A percentile compares a stretch with the other conserved stretches of the same genome.
phyloP scores from a whole-genome alignment of 1,284 basidiomycete species.

The Trichosporon faecale region DNA sequence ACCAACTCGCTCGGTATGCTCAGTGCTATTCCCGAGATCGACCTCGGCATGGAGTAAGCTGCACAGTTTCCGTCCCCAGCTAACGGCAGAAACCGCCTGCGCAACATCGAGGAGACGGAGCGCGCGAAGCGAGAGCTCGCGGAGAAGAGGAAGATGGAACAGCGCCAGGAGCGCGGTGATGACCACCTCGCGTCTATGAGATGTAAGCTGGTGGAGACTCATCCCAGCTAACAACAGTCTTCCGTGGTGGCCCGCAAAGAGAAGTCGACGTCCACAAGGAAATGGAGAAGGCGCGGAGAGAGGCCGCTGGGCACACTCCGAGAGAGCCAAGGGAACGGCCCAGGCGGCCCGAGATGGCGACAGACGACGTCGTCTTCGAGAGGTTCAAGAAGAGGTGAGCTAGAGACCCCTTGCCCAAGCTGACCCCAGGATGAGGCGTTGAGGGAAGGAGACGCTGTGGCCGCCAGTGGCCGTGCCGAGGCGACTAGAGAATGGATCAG shows the following conservation, averaged over 20 bases:
- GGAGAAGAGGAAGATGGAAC: conserved; percentile 57
- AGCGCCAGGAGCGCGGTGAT: conserved; percentile 52
- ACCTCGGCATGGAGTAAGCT: conserved; percentile 93
- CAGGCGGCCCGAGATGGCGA: conserved; percentile 65
- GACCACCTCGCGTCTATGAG: conserved; percentile 73
- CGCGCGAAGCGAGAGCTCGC: conserved; percentile 82
- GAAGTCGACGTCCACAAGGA: conserved; percentile 78
- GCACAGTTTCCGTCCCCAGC: neutral
- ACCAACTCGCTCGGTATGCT: conserved; percentile 91
- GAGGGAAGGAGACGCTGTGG: neutral
- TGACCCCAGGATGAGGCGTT: neutral
- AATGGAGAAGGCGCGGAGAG: conserved; percentile 74
- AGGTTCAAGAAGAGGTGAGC: conserved; percentile 53
- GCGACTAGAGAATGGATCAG: neutral
- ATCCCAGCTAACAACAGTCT: conserved; percentile 60
- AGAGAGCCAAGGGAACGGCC: conserved; percentile 53
- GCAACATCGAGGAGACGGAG: conserved; percentile 95
- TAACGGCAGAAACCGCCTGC: conserved; percentile 67
- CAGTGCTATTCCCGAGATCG: conserved; percentile 92
- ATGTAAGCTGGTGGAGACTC: conserved; percentile 60
- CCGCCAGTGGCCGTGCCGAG: neutral
- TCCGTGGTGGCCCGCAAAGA: conserved; percentile 68
- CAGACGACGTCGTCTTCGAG: conserved; percentile 75
- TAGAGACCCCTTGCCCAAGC: conserved; percentile 16
- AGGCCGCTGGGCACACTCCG: conserved; percentile 68